These are phyloP conservation scores for Pythium myriotylum DNA, from an alignment of 352 stramenopile genomes.

Conservation along the genomic window DNA sequence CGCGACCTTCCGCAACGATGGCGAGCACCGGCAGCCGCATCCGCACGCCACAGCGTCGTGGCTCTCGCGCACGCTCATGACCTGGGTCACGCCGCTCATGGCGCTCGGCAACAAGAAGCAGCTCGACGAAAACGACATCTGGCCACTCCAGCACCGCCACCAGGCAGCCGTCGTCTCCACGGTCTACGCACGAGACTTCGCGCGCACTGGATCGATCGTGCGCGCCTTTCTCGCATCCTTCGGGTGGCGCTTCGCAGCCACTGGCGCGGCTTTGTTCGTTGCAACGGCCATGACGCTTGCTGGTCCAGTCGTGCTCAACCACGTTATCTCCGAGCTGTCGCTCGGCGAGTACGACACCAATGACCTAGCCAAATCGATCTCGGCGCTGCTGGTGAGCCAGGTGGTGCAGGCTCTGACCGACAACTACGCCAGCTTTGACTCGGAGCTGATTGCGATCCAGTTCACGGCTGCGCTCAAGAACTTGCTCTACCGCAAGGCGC, in stretches of 20 bases:
- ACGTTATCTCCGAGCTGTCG: constrained; percentile 40
- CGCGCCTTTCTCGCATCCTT: constrained; percentile 39
- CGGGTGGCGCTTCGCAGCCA: constrained; percentile 34
- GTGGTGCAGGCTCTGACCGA: constrained; percentile 57
- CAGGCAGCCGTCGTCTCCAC: constrained; percentile 30
- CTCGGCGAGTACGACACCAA: constrained; percentile 20
- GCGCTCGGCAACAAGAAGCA: too few species aligned
- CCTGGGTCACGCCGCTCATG: constrained; percentile 15
- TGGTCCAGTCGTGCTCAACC: constrained; percentile 40
- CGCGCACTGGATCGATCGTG: constrained; percentile 36
- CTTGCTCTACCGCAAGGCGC: constrained; percentile 47
- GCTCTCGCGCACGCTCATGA: background rate
- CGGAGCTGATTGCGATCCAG: constrained; percentile 58
- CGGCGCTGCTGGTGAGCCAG: constrained; percentile 40
- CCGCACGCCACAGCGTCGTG: constrained; percentile 44
- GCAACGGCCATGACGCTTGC: constrained; percentile 45
- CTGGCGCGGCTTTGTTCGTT: constrained; percentile 39
- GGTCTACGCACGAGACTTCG: constrained; percentile 30
- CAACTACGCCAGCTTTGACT: constrained; percentile 49
- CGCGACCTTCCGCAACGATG: too few species aligned
- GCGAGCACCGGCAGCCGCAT: background rate
- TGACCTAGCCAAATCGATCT: constrained; percentile 37
- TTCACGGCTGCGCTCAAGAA: constrained; percentile 50
- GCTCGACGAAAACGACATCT: too few species aligned
- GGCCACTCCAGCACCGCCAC: constrained; percentile 6